Percentiles rank a stretch among this genome's conserved stretches.
These are phyloP conservation scores for Creolimax fragrantissima DNA, from an alignment of 78 protist species.

Conservation along the genomic window DNA sequence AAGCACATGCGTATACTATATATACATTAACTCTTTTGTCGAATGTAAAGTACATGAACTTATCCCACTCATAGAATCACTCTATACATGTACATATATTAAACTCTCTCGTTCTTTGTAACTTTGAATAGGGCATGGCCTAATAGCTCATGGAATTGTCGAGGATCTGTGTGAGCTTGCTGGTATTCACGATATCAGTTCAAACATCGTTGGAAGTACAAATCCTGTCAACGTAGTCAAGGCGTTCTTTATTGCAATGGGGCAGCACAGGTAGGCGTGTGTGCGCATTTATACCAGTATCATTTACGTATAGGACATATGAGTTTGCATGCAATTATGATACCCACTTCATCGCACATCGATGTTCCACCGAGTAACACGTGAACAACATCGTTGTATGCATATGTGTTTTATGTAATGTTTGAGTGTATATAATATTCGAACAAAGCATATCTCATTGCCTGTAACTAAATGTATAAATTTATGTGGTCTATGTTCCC, in stretches of 20 bases:
- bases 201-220: background rate
- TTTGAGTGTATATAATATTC: too few species aligned
- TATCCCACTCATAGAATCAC: background rate
- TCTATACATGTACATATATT: background rate
- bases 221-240: background rate
- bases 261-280: background rate
- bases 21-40: background rate
- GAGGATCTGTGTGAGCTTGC: background rate
- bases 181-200: background rate
- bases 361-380: too few species aligned
- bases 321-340: too few species aligned
- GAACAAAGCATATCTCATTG: too few species aligned
- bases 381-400: too few species aligned
- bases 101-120: too few species aligned
- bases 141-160: background rate
- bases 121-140: background rate
- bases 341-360: too few species aligned
- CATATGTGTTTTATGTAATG: too few species aligned
- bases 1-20: background rate
- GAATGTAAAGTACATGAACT: too few species aligned
- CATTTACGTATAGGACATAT: too few species aligned
- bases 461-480: too few species aligned
- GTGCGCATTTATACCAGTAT: background rate
- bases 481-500: too few species aligned
- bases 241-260: background rate